These are phyloP conservation scores for Fagopyrum homotropicum DNA, from an alignment of 148 eudicot genomes.

Conservation along the genomic window DNA sequence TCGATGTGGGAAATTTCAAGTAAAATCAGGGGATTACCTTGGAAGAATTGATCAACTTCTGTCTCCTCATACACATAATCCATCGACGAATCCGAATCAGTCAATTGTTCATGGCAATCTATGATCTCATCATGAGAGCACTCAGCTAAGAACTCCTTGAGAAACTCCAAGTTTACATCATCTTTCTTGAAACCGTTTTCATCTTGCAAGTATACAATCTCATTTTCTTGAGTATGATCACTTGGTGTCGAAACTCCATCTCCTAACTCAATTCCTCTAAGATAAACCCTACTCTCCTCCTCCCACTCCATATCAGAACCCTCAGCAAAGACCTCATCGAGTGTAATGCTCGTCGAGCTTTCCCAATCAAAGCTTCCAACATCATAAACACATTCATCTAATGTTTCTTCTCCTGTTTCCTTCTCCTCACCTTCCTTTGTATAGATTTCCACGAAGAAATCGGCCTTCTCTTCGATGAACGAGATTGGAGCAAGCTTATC, in stretches of 20 bases:
- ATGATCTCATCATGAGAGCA: slow-evolving; percentile 35
- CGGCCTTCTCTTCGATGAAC: slow-evolving; percentile 19
- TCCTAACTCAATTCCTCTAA: slow-evolving; percentile 14
- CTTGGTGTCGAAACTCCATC: slow-evolving; percentile 8
- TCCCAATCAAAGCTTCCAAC: slow-evolving; percentile 19
- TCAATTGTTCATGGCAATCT: slow-evolving; percentile 23
- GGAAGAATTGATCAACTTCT: slow-evolving; percentile 7
- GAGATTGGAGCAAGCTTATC: slow-evolving; percentile 14
- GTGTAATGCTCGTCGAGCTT: slow-evolving; percentile 19
- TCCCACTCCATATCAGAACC: slow-evolving; percentile 65
- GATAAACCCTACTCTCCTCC: slow-evolving; percentile 24
- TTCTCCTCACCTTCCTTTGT: slow-evolving; percentile 18
- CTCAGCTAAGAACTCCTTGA: slow-evolving; percentile 25
- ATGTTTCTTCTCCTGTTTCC: slow-evolving; percentile 17
- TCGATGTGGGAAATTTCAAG: background rate
- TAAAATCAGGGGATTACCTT: background rate
- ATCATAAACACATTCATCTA: slow-evolving; percentile 14
- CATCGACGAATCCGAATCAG: slow-evolving; percentile 25
- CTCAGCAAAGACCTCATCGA: slow-evolving; percentile 28
- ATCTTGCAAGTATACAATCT: slow-evolving; percentile 9
- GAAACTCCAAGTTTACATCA: slow-evolving; percentile 12
- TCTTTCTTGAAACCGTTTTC: slow-evolving; percentile 23
- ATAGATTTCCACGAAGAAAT: slow-evolving; percentile 52
- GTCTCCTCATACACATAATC: background rate
- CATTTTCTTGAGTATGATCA: slow-evolving; percentile 6